These are phyloP conservation scores for Dentipellis fragilis DNA, from an alignment of 768 basidiomycete genomes.

Conservation along the genomic window DNA sequence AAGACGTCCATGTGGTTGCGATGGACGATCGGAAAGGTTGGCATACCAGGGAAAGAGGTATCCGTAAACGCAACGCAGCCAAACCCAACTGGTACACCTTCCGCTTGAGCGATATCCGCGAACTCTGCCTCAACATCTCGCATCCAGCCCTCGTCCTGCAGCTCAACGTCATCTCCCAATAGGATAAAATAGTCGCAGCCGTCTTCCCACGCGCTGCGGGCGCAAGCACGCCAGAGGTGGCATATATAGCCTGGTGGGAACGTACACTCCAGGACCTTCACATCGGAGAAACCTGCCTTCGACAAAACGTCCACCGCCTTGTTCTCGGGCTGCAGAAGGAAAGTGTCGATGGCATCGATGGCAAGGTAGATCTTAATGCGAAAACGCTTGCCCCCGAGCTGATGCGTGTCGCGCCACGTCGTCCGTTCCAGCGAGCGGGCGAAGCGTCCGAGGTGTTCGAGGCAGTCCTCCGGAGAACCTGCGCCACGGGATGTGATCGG, in stretches of 20 bases:
- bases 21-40: conserved; percentile 50
- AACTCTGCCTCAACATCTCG: conserved; percentile 31
- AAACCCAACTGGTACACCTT: conserved; percentile 32
- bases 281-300: conserved; percentile 26
- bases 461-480: conserved; percentile 25
- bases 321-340: conserved; percentile 23
- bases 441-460: conserved; percentile 32
- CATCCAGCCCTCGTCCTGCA: conserved; percentile 46
- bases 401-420: conserved; percentile 32
- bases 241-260: conserved; percentile 40
- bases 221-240: conserved; percentile 42
- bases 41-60: conserved; percentile 46
- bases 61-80: conserved; percentile 53
- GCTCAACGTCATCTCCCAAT: conserved; percentile 44
- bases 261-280: conserved; percentile 27
- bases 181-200: conserved; percentile 40
- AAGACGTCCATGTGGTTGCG: conserved; percentile 49
- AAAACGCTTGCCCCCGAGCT: conserved; percentile 23
- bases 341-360: conserved; percentile 39
- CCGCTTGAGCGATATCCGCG: conserved; percentile 19
- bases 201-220: conserved; percentile 37
- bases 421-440: conserved; percentile 33
- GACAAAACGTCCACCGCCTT: conserved; percentile 28
- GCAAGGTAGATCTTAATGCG: conserved; percentile 38
- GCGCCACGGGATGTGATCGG: conserved; percentile 46